These are phyloP conservation scores for Geotrichum reessii DNA, from an alignment of 1,139 yeast genomes.

Conservation along the genomic window DNA sequence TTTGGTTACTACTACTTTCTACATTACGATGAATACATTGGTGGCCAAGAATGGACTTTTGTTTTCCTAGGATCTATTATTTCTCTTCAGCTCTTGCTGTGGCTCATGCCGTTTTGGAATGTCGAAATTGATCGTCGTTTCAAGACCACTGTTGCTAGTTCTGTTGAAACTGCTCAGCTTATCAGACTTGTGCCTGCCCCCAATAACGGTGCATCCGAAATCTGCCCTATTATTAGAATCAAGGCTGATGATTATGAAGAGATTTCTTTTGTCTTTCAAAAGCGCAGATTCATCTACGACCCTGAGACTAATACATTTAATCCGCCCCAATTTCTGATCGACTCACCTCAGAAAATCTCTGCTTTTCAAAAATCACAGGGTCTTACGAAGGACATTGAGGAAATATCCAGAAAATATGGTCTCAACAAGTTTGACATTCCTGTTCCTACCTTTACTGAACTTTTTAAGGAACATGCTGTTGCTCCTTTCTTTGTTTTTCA, in stretches of 20 bases:
- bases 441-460: slow-evolving; percentile 80
- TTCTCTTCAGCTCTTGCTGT: slow-evolving; percentile 66
- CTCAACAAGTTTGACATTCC: slow-evolving; percentile 89
- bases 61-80: slow-evolving; percentile 37
- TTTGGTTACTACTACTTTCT: slow-evolving; percentile 60
- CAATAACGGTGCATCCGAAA: slow-evolving; percentile 80
- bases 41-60: slow-evolving; percentile 76
- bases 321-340: slow-evolving; percentile 78
- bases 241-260: slow-evolving; percentile 54
- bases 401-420: slow-evolving; percentile 63
- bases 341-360: slow-evolving; percentile 46
- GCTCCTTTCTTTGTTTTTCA: slow-evolving; percentile 98
- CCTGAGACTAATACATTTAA: slow-evolving; percentile 50
- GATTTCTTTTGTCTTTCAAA: slow-evolving; percentile 77
- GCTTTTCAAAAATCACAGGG: slow-evolving; percentile 63
- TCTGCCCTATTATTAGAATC: slow-evolving; percentile 59
- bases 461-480: slow-evolving; percentile 95
- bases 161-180: slow-evolving; percentile 58
- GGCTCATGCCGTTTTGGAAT: slow-evolving; percentile 97
- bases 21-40: slow-evolving; percentile 75
- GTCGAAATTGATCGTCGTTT: slow-evolving; percentile 64
- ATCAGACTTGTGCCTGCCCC: slow-evolving; percentile 77
- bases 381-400: slow-evolving; percentile 48
- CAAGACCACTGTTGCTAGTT: slow-evolving; percentile 51
- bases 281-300: slow-evolving; percentile 79